Evolutionary conservation across 495 filamentous ascomycete species (phyloP).

Genomic region (Schizothecium vesticola): DNA sequence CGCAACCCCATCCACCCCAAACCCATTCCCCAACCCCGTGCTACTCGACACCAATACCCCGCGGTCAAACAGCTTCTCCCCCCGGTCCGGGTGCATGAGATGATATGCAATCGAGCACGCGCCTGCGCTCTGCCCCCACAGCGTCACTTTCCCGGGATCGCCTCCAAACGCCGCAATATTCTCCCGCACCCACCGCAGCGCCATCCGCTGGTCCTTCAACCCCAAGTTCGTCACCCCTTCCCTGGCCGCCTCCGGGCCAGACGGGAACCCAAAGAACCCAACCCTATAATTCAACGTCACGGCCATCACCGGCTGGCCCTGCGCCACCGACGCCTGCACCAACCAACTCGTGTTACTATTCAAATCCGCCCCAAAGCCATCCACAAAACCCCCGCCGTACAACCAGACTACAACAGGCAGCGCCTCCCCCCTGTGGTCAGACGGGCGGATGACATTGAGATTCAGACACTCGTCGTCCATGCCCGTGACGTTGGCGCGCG

Average conservation of each 20-base stretch:
- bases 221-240: conserved; percentile 35
- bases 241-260: neutral
- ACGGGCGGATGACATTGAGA: conserved; percentile 29
- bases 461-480: conserved; percentile 43
- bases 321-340: conserved; percentile 15
- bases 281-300: conserved; percentile 24
- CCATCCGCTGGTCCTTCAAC: conserved; percentile 40
- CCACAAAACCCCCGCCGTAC: conserved; percentile 53
- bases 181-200: conserved; percentile 46
- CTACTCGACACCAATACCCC: neutral
- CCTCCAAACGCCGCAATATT: conserved; percentile 54
- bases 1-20: neutral
- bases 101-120: conserved; percentile 48
- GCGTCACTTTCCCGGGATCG: conserved; percentile 33
- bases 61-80: conserved; percentile 1
- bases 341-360: conserved; percentile 50
- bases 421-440: neutral
- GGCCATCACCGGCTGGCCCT: conserved; percentile 40
- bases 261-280: conserved; percentile 5
- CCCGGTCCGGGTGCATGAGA: neutral
- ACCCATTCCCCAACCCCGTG: neutral
- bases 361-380: conserved; percentile 42
- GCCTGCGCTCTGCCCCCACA: conserved; percentile 47
- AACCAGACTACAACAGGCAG: conserved; percentile 51
- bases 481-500: conserved; percentile 20